Percentiles rank a stretch among this genome's conserved stretches.
These are phyloP conservation scores for Chenopodium album DNA, from an alignment of 148 eudicot genomes.

Conservation along the genomic window DNA sequence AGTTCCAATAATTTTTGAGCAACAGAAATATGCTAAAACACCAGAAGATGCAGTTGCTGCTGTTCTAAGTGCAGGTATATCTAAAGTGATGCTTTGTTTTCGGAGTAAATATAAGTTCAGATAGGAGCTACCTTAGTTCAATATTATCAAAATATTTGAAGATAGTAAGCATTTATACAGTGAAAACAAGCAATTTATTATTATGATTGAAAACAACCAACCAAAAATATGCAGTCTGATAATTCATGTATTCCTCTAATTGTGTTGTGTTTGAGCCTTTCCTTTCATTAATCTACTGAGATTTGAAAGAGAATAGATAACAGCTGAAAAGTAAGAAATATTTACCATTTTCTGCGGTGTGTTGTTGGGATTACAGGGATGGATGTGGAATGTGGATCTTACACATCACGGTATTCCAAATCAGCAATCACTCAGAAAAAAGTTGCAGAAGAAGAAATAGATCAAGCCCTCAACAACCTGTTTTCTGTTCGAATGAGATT, in stretches of 20 bases:
- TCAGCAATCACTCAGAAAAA: conserved; percentile 43
- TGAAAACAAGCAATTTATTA: background rate
- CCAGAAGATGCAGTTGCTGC: conserved; percentile 72
- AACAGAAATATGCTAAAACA: conserved; percentile 58
- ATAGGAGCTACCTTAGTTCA: background rate
- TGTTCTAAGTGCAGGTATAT: conserved; percentile 52
- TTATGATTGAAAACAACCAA: background rate
- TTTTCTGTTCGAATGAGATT: conserved; percentile 60
- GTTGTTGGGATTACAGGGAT: conserved; percentile 37
- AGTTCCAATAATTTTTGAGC: conserved; percentile 41
- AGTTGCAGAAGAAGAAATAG: conserved; percentile 36
- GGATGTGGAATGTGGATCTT: conserved; percentile 58
- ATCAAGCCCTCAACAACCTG: conserved; percentile 48
- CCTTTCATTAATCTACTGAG: background rate
- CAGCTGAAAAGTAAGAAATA: background rate
- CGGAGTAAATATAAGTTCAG: background rate
- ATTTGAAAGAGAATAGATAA: background rate
- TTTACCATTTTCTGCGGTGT: background rate
- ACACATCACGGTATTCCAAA: conserved; percentile 37
- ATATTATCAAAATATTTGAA: background rate
- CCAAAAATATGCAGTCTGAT: background rate
- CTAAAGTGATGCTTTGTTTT: background rate
- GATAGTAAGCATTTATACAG: too few relatives aligned
- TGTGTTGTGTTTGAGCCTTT: background rate
- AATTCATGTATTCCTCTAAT: background rate